Conservation (phyloP, 2,329 filamentous ascomycete genomes). For the Coniochaeta sp. region DNA sequence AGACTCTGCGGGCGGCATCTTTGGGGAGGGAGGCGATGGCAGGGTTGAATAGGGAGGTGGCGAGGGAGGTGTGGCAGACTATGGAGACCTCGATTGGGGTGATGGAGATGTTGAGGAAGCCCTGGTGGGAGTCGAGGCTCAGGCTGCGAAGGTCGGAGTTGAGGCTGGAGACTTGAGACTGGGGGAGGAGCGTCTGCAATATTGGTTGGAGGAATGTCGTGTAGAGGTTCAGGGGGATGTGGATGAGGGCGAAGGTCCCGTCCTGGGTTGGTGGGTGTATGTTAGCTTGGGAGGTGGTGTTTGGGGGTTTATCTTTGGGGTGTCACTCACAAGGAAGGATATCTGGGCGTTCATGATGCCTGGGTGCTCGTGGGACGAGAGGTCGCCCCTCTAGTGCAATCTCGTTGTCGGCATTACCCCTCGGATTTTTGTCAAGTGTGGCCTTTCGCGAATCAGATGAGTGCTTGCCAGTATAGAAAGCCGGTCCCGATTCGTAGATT, state of each 20-base stretch:
- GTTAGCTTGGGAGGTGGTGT: conserved; percentile 4
- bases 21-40: conserved; percentile 56
- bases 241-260: conserved; percentile 78
- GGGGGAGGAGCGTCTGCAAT: conserved; percentile 72
- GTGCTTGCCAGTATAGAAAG: neutral
- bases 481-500: neutral
- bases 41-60: conserved; percentile 67
- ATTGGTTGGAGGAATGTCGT: conserved; percentile 77
- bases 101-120: conserved; percentile 88
- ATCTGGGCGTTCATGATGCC: conserved; percentile 48
- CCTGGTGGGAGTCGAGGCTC: conserved; percentile 51
- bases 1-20: conserved; percentile 45
- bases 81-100: conserved; percentile 90
- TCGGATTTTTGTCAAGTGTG: neutral
- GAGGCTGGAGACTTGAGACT: conserved; percentile 14
- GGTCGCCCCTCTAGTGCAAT: neutral
- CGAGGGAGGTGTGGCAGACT: conserved; percentile 73
- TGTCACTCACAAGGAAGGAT: conserved; percentile 49
- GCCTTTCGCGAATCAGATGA: neutral
- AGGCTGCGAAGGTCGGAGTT: conserved; percentile 29
- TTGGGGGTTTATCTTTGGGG: neutral
- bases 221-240: conserved; percentile 77
- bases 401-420: conserved; percentile 1
- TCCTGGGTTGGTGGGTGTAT: conserved; percentile 56
- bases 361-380: neutral